Evolutionary conservation across 129 eudicot genomes (phyloP).

Genomic region (Ambrosia trifida): DNA sequence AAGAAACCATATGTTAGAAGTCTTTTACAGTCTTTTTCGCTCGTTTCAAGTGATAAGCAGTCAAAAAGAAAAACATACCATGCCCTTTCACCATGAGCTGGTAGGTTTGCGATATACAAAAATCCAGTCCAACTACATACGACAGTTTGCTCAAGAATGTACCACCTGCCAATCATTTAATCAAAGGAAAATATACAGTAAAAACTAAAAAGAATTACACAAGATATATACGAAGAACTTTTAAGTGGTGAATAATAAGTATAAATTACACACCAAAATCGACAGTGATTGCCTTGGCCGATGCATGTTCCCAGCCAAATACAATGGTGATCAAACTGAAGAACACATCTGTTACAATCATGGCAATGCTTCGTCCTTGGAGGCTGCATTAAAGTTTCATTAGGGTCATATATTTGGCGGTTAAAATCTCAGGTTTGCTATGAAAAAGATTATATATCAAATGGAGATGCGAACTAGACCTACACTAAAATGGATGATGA

Average conservation of each 20-base stretch:
- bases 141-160: conserved; percentile 75
- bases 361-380: conserved; percentile 98
- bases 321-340: conserved; percentile 99
- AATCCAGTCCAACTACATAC: conserved; percentile 85
- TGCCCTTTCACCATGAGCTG: conserved; percentile 56
- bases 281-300: conserved; percentile 89
- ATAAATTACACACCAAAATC: conserved; percentile 65
- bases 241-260: background rate
- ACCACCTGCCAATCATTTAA: conserved; percentile 69
- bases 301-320: conserved; percentile 97
- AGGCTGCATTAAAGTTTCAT: conserved; percentile 58
- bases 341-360: conserved; percentile 98
- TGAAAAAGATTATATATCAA: too few relatives aligned
- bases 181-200: background rate
- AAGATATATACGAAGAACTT: background rate
- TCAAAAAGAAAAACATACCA: conserved; percentile 51
- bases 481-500: too few relatives aligned
- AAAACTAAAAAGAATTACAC: background rate
- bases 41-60: background rate
- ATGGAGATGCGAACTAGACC: too few relatives aligned
- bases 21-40: background rate
- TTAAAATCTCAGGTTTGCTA: too few relatives aligned
- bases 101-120: conserved; percentile 73
- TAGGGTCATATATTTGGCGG: background rate
- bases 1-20: background rate